Percentiles rank a stretch among this genome's conserved stretches.
These are phyloP conservation scores for Pseudogymnoascus verrucosus DNA, from an alignment of 2,329 filamentous ascomycete species.

Conservation along the genomic window DNA sequence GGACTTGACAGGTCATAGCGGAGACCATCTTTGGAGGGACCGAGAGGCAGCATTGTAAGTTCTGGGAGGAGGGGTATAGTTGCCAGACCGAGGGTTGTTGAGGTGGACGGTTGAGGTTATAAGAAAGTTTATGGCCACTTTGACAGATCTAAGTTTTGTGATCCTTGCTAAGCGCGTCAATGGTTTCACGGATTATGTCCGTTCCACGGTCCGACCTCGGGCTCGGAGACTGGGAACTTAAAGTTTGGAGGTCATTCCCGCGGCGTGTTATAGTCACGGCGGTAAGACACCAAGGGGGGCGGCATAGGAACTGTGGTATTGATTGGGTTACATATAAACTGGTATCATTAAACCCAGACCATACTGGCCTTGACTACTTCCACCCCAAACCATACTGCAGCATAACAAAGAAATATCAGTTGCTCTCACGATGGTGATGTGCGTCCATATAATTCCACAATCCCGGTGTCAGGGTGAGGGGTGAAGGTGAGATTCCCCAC, in stretches of 20 bases:
- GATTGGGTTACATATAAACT: neutral
- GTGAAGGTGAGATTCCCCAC: constrained; percentile 5
- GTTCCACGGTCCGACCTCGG: constrained; percentile 3
- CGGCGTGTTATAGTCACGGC: neutral
- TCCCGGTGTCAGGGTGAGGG: neutral
- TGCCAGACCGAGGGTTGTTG: neutral
- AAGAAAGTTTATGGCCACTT: neutral
- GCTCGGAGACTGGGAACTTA: neutral
- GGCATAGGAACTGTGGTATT: neutral
- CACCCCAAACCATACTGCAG: too few relatives aligned
- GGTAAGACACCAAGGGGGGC: neutral
- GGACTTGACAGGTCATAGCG: constrained; percentile 48
- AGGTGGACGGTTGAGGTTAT: neutral
- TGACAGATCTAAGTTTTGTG: constrained; percentile 6
- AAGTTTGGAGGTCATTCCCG: neutral
- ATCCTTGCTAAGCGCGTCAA: constrained; percentile 5
- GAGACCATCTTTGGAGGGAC: constrained; percentile 37
- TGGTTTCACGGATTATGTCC: constrained; percentile 5
- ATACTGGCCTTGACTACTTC: neutral
- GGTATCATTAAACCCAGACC: neutral
- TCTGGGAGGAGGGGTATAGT: neutral
- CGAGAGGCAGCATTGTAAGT: neutral
- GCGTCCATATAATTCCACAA: neutral
- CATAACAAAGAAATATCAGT: neutral
- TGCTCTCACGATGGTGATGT: neutral